These are phyloP conservation scores for Globisporangium nodosum DNA, from an alignment of 352 stramenopile genomes.

Conservation along the genomic window DNA sequence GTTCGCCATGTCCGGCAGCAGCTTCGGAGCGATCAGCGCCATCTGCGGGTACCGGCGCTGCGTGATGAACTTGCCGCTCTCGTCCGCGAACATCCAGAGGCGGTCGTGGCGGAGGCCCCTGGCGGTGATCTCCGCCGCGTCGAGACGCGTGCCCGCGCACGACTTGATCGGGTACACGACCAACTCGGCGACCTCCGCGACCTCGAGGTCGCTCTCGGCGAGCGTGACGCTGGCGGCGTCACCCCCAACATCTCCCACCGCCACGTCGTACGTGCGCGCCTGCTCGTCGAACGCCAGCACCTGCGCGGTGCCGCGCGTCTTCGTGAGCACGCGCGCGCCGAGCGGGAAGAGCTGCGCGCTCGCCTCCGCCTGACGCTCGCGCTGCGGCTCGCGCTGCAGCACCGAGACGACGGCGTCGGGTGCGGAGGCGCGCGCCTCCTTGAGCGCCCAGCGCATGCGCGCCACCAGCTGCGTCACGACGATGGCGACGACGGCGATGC, in stretches of 20 bases:
- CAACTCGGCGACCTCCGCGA: slow-evolving; percentile 35
- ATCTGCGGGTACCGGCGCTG: slow-evolving; percentile 63
- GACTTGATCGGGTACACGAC: slow-evolving; percentile 85
- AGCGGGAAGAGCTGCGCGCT: slow-evolving; percentile 20
- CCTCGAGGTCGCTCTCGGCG: slow-evolving; percentile 17
- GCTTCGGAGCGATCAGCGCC: slow-evolving; percentile 47
- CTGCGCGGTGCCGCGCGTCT: slow-evolving; percentile 3
- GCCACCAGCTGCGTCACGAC: slow-evolving; percentile 13
- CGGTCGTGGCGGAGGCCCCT: slow-evolving; percentile 69
- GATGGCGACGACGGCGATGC: slow-evolving; percentile 15
- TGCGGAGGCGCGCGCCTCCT: background rate
- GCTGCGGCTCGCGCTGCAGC: slow-evolving; percentile 24
- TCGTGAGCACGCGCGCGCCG: slow-evolving; percentile 18
- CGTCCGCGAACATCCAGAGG: slow-evolving; percentile 73
- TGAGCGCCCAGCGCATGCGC: background rate
- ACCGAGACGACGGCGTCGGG: slow-evolving; percentile 16
- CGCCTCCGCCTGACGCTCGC: slow-evolving; percentile 19
- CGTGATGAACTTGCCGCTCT: slow-evolving; percentile 60
- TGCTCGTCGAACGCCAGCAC: slow-evolving; percentile 23
- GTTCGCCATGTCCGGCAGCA: slow-evolving; percentile 43
- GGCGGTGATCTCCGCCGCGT: slow-evolving; percentile 33
- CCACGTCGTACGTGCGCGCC: slow-evolving; percentile 29
- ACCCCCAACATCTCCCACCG: slow-evolving; percentile 1
- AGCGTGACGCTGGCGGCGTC: slow-evolving; percentile 14
- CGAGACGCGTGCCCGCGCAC: slow-evolving; percentile 56